Conservation (phyloP, 192 early-diverging fungal species). For the Coemansia pectinata region DNA sequence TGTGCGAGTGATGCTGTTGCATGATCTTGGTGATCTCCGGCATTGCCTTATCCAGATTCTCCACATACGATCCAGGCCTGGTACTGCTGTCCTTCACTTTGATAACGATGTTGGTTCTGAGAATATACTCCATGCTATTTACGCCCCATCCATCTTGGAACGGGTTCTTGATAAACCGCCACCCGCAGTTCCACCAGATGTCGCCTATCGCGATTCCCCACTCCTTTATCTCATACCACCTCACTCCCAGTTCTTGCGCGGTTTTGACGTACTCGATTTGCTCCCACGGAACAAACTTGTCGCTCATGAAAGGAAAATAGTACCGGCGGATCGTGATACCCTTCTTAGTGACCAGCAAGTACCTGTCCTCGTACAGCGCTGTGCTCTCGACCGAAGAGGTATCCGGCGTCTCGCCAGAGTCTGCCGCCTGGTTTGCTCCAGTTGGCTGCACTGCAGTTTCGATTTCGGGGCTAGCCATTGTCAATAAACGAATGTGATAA, state of each 20-base stretch:
- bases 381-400: not conserved
- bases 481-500: not conserved
- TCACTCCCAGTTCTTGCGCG: slow-evolving; percentile 13
- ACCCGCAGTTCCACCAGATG: slow-evolving; percentile 33
- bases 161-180: slow-evolving; percentile 1
- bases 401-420: not conserved
- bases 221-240: slow-evolving; percentile 16
- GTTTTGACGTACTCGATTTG: slow-evolving; percentile 16
- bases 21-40: slow-evolving; percentile 12
- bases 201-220: slow-evolving; percentile 15
- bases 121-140: slow-evolving; percentile 10
- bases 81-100: slow-evolving; percentile 10
- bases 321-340: slow-evolving; percentile 20
- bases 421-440: not conserved
- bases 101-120: slow-evolving; percentile 16
- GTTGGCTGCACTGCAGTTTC: not conserved
- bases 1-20: slow-evolving; percentile 11
- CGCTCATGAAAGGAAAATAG: slow-evolving; percentile 16
- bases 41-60: slow-evolving; percentile 15
- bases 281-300: slow-evolving; percentile 13
- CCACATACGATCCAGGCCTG: slow-evolving; percentile 19
- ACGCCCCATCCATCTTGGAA: not conserved
- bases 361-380: slow-evolving; percentile 19
- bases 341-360: slow-evolving; percentile 3
- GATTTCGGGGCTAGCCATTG: not conserved